A percentile compares a stretch with the other conserved stretches of the same genome.
These are phyloP conservation scores for Grigorovia humatica DNA, from an alignment of 805 yeast species.

Conservation along the genomic window DNA sequence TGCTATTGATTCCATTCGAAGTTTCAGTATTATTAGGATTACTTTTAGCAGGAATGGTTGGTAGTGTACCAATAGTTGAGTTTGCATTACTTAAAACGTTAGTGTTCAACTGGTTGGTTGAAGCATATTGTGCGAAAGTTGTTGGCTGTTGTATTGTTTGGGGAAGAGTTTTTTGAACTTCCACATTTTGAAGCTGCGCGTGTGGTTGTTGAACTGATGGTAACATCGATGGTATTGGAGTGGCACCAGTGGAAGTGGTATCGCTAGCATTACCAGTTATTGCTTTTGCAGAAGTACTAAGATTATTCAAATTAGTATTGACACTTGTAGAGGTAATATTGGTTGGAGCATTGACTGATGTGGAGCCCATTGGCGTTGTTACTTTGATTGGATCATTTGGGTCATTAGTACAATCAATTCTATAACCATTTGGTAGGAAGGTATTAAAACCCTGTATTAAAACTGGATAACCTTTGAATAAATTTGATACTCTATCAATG, in stretches of 20 bases:
- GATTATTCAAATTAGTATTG: not conserved
- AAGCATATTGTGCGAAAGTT: not conserved
- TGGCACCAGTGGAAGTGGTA: not conserved
- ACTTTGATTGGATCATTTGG: constrained; percentile 89
- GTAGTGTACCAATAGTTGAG: not conserved
- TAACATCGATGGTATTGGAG: not conserved
- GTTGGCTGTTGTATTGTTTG: not conserved
- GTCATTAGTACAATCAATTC: constrained; percentile 81
- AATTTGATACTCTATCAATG: constrained; percentile 82
- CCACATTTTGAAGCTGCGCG: not conserved
- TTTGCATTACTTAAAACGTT: constrained; percentile 11
- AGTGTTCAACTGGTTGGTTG: not conserved
- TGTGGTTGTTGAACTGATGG: constrained; percentile 11
- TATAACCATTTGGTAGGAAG: constrained; percentile 91
- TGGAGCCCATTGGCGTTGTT: constrained; percentile 87
- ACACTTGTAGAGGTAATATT: not conserved
- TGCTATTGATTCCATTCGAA: not conserved
- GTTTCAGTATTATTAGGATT: constrained; percentile 2
- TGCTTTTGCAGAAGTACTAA: not conserved
- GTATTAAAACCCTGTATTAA: constrained; percentile 96
- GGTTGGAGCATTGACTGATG: constrained; percentile 3
- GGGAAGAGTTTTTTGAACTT: constrained; percentile 1
- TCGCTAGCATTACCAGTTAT: not conserved
- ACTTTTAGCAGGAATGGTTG: not conserved
- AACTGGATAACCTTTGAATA: constrained; percentile 88